Conservation (phyloP, 768 basidiomycete genomes). For the Lactarius hengduanensis region DNA sequence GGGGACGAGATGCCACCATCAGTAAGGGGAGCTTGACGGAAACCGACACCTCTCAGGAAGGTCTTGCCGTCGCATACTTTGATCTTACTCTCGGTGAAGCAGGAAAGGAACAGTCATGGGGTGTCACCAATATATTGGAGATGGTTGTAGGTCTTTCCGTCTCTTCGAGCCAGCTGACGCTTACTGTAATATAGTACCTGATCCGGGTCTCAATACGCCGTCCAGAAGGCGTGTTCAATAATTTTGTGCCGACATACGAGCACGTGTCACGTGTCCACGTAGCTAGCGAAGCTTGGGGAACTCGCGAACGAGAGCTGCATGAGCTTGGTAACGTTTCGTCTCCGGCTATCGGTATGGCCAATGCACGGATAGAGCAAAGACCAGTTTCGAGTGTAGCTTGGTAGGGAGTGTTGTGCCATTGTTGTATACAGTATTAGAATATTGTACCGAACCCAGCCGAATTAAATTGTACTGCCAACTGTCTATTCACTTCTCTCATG, state of each 20-base stretch:
- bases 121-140: constrained; percentile 35
- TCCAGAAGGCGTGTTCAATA: constrained; percentile 34
- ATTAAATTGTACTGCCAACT: not conserved
- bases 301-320: constrained; percentile 39
- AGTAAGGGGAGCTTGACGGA: constrained; percentile 30
- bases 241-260: constrained; percentile 39
- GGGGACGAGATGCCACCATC: constrained; percentile 34
- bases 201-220: constrained; percentile 39
- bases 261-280: constrained; percentile 40
- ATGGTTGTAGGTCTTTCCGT: constrained; percentile 32
- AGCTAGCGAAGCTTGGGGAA: constrained; percentile 43
- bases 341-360: constrained; percentile 42
- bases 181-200: constrained; percentile 39
- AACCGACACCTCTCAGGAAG: constrained; percentile 39
- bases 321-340: constrained; percentile 40
- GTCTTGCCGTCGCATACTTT: constrained; percentile 37
- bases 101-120: constrained; percentile 42
- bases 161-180: constrained; percentile 1
- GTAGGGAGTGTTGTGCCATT: not conserved
- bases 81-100: constrained; percentile 40
- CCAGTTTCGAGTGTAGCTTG: constrained; percentile 16
- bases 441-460: not conserved
- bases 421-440: not conserved
- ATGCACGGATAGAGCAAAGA: constrained; percentile 20
- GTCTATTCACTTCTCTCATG: constrained; percentile 41